phyloP scores from a whole-genome alignment of 2,329 filamentous ascomycete genomes.

The Alternaria sp. region DNA sequence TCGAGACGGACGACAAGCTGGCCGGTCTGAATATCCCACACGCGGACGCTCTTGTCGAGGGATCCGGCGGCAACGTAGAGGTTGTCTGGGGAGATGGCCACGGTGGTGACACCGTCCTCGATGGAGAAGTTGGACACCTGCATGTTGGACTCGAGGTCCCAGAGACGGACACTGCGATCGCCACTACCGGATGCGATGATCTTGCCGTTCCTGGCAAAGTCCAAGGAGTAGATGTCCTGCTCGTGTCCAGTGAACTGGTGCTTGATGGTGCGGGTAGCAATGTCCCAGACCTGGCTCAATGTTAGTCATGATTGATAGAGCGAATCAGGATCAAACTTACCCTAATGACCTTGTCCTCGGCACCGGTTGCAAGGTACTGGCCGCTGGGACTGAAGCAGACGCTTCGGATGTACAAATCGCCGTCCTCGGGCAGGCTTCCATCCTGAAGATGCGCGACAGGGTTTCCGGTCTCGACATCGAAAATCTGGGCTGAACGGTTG shows the following conservation, averaged over 20 bases:
- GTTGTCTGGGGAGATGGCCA: conserved; percentile 94
- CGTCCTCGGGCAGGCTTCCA: conserved; percentile 81
- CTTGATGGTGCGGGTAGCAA: conserved; percentile 79
- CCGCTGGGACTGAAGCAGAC: conserved; percentile 99
- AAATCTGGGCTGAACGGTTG: conserved; percentile 99
- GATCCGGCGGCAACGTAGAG: conserved; percentile 94
- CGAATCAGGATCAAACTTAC: conserved; percentile 60
- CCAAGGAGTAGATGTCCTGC: conserved; percentile 96
- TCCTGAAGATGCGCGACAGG: conserved; percentile 92
- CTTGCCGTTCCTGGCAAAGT: conserved; percentile 91
- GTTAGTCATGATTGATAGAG: conserved; percentile 10
- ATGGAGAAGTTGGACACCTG: conserved; percentile 88
- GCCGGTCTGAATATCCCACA: conserved; percentile 90
- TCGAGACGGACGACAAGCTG: conserved; percentile 90
- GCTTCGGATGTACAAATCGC: conserved; percentile 95
- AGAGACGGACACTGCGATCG: conserved; percentile 91
- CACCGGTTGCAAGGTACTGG: conserved; percentile 90
- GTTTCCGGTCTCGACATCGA: conserved; percentile 85
- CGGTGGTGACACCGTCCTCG: conserved; percentile 95
- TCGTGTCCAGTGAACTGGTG: conserved; percentile 96
- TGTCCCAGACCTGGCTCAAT: conserved; percentile 83
- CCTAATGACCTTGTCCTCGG: conserved; percentile 95
- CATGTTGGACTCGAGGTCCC: conserved; percentile 87
- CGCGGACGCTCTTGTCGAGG: conserved; percentile 94
- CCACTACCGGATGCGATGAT: conserved; percentile 96